Evolutionary conservation across 768 basidiomycete species (phyloP), one percentile per base, ranked within the genome.

Genomic region (Trametes cubensis): DNA sequence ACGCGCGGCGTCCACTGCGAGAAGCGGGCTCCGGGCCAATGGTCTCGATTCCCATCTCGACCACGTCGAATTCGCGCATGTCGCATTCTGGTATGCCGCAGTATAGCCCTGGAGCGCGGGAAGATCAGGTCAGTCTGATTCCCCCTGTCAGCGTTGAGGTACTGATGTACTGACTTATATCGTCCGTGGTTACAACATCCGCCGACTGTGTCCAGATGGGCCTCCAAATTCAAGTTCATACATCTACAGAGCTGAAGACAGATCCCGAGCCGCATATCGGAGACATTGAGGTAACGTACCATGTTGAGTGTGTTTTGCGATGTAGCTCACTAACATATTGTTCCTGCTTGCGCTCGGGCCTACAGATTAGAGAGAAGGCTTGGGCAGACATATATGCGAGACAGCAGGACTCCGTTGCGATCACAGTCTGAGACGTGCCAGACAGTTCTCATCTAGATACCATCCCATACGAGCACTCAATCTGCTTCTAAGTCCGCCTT

Each of bases 201-300:
- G 10, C 0, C 34, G 4, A 6, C 17, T 51, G 41, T 2, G 6
- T 20, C 4, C 44, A 56, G 63, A 23, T 25, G 34, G 59, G 49
- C 13, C 34, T 64, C 7, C 54, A 64, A 7, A 60, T 64, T n/a
- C 54, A 64, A 20, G 55, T 64, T 5, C 57, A 60, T n/a, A 64
- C 54, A 5, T 17, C 54, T 7, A 64, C 58, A 11, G 63, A 64
- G 21, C 17, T 50, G 14, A 64, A 64, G 49, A 57, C 58, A 2
- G 63, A 64, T 41, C 61, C 55, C 6, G 11, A 42, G 14, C 38
- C 55, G 7, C 55, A 57, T 6, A 40, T 26, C 23, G 30, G 34
- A 4, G 18, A n/a, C 5, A 25, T 45, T 4, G 55, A 56, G 55
- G 55, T 56, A 28, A 2, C 20, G 26, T 45, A 2, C 34, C 17